Conservation (phyloP, 108 stramenopile species). For the Skeletonema marinoi region DNA sequence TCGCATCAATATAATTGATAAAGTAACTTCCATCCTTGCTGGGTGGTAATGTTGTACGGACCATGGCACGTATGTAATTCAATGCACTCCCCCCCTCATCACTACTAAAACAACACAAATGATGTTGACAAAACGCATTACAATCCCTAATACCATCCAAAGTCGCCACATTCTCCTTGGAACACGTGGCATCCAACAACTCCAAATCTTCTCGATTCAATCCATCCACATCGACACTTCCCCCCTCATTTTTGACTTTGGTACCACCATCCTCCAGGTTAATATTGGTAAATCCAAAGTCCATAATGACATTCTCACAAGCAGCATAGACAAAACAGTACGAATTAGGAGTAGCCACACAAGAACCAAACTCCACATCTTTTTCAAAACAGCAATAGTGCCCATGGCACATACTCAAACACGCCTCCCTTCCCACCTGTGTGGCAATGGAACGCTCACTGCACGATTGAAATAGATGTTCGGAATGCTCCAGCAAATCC, state of each 20-base stretch:
- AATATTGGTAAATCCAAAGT: constrained; percentile 29
- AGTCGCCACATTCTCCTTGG: constrained; percentile 11
- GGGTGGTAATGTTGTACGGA: neutral
- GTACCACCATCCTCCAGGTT: neutral
- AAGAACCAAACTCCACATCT: constrained; percentile 20
- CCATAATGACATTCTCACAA: constrained; percentile 28
- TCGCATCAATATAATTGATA: too few relatives aligned
- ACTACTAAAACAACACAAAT: constrained; percentile 36
- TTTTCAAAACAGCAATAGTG: constrained; percentile 40
- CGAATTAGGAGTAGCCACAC: constrained; percentile 13
- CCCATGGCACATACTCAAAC: constrained; percentile 22
- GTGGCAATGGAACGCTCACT: constrained; percentile 21
- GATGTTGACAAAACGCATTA: constrained; percentile 41
- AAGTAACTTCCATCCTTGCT: neutral
- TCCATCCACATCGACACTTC: neutral
- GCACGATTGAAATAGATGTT: constrained; percentile 28
- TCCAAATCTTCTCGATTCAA: constrained; percentile 19
- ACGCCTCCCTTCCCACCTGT: neutral
- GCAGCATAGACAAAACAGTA: constrained; percentile 40
- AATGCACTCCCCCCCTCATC: constrained; percentile 9
- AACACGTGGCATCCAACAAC: constrained; percentile 14
- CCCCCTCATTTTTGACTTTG: neutral
- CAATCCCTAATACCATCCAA: constrained; percentile 37
- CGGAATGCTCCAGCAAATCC: constrained; percentile 14
- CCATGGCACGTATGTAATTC: too few relatives aligned